Evolutionary conservation across 805 yeast genomes (phyloP), one percentile per base, ranked within the genome.

Genomic region (Pichia eremophila): DNA sequence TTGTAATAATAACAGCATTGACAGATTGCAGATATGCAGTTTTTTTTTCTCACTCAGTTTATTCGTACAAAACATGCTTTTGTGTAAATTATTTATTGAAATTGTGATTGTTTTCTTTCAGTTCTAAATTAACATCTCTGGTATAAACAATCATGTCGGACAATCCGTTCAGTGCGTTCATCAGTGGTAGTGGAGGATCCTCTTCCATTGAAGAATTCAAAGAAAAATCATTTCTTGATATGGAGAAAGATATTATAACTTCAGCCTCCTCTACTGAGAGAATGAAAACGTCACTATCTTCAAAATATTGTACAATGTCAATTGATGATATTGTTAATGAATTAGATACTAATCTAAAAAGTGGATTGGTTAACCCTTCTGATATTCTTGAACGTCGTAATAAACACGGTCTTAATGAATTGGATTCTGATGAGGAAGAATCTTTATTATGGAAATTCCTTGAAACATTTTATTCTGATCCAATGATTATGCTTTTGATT

Each of bases 381-480:
- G 98, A 90, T 50, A 79, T 86, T 19, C 65, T 77, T 17, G 75
- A 77, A 57, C 74, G 98, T 56, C 75, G 91, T 56, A 71, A 79
- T 22, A 69, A 81, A 17, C 83, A 87, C 60, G 99, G 99, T 2
- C 54, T 75, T 37, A 93, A 93, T 64, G 97, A 87, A 57, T 73
- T 95, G 43, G 68, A 70, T 8, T 69, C 71, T 4, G 95, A 87
- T 18, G 96, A 87, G 46, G 86, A 83, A 22, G 96, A 90, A 55
- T 78, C 73, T 52, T 59, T 91, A 40, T 50, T 78, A n/a, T 64
- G 75, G 67, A 85, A 86, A 63, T 93, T 93, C 57, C 45, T 88
- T 10, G 72, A 82, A 50, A 87, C 83, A 47, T 93, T 93, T 60
- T 81, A 86, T 58, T 90, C 85, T 56, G 96, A 93, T 66, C 97